These are phyloP conservation scores for Cordia subcordata DNA, from an alignment of 257 asterid species.

Conservation along the genomic window DNA sequence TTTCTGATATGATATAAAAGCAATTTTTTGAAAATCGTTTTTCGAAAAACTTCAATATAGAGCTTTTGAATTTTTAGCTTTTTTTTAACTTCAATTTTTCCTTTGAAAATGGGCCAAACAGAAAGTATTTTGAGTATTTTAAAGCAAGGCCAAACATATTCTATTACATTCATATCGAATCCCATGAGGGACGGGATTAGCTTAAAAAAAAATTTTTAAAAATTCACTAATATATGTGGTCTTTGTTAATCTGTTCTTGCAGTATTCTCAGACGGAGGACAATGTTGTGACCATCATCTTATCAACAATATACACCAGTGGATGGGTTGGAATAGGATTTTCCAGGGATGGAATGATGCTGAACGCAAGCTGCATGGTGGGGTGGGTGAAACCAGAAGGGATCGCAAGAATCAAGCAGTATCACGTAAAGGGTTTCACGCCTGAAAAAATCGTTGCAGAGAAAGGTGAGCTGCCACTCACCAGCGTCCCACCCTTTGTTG, in stretches of 20 bases:
- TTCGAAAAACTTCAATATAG: too few species aligned
- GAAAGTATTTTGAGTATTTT: background rate
- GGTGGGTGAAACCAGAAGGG: constrained; percentile 73
- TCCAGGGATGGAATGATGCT: constrained; percentile 82
- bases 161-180: too few species aligned
- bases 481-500: constrained; percentile 67
- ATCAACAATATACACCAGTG: constrained; percentile 69
- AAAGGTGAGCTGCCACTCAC: constrained; percentile 75
- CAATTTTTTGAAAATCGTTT: too few species aligned
- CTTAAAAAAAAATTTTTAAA: too few species aligned
- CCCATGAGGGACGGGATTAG: too few species aligned
- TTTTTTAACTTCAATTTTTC: too few species aligned
- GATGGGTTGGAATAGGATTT: constrained; percentile 97
- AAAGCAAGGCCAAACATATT: too few species aligned
- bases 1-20: too few species aligned
- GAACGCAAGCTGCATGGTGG: constrained; percentile 84
- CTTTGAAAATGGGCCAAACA: too few species aligned
- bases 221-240: background rate
- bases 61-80: too few species aligned
- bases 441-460: constrained; percentile 57
- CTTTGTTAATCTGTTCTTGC: constrained; percentile 6
- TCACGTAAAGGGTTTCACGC: constrained; percentile 56
- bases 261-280: constrained; percentile 70
- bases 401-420: constrained; percentile 70
- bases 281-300: constrained; percentile 62